Evolutionary conservation across 495 filamentous ascomycete genomes (phyloP).

Genomic region (Cenococcum geophilum): DNA sequence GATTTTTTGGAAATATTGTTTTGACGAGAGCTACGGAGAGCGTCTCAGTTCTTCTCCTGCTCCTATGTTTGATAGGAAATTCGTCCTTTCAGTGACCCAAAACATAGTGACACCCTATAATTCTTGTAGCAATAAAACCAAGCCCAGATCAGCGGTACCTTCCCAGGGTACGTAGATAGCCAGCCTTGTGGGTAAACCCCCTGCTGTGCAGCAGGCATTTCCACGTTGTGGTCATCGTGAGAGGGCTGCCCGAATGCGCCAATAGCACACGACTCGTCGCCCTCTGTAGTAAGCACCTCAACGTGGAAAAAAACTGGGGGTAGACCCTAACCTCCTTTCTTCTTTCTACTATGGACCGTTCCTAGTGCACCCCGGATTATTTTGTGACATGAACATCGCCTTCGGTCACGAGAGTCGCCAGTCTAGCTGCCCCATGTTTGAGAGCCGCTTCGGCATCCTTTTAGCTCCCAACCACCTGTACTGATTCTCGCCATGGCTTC

Average conservation of each 20-base stretch:
- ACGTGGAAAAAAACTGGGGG: background rate
- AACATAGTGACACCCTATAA: too few species aligned
- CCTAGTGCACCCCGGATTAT: background rate
- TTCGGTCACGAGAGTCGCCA: background rate
- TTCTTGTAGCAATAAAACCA: too few species aligned
- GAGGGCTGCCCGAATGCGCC: background rate
- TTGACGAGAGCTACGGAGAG: too few species aligned
- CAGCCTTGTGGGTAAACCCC: background rate
- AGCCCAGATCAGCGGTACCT: too few species aligned
- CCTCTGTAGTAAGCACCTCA: constrained; percentile 7
- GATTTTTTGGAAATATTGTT: too few species aligned
- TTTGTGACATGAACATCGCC: constrained; percentile 1
- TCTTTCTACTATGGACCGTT: background rate
- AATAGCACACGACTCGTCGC: constrained; percentile 13
- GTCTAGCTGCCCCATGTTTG: background rate
- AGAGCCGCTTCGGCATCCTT: constrained; percentile 1
- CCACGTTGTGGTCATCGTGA: constrained; percentile 1
- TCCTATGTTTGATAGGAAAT: too few species aligned
- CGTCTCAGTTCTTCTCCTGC: too few species aligned
- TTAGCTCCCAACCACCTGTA: constrained; percentile 4
- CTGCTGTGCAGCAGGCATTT: background rate
- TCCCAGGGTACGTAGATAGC: background rate
- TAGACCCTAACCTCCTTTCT: constrained; percentile 1
- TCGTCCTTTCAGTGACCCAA: too few species aligned
- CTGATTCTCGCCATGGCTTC: constrained; percentile 43